Conservation (phyloP, 2,329 filamentous ascomycete genomes). For the Paecilomyces dactylethromorphus region DNA sequence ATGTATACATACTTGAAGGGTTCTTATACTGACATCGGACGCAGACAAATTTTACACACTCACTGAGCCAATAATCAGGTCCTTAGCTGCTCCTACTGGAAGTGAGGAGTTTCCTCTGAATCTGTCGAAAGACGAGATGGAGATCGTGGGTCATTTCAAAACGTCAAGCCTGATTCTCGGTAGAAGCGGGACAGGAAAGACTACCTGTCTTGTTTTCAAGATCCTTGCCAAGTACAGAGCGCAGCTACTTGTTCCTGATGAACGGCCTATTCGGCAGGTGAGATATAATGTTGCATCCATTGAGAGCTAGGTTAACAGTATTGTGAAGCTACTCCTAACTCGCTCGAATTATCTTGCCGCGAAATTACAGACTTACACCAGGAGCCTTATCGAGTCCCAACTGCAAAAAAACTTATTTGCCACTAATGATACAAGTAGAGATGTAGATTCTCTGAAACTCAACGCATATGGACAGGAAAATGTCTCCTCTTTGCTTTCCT, state of each 20-base stretch:
- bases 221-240: conserved; percentile 17
- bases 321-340: conserved; percentile 23
- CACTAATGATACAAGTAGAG: neutral
- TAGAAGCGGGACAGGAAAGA: conserved; percentile 27
- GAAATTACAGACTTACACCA: conserved; percentile 18
- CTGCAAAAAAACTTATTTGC: neutral
- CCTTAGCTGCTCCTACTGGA: conserved; percentile 8
- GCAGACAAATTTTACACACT: conserved; percentile 24
- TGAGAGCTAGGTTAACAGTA: neutral
- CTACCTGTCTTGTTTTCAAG: conserved; percentile 24
- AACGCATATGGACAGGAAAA: neutral
- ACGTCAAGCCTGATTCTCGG: conserved; percentile 21
- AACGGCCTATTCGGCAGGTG: conserved; percentile 12
- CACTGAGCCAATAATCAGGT: conserved; percentile 18
- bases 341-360: conserved; percentile 19
- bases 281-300: neutral
- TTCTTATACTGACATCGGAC: neutral
- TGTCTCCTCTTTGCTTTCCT: conserved; percentile 10
- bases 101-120: conserved; percentile 25
- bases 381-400: conserved; percentile 17
- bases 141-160: conserved; percentile 17
- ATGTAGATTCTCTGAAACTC: neutral
- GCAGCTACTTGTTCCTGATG: conserved; percentile 4
- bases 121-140: conserved; percentile 19
- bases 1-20: neutral